Evolutionary conservation across 1,284 basidiomycete species (phyloP).

Genomic region (Gymnopus androsaceus): DNA sequence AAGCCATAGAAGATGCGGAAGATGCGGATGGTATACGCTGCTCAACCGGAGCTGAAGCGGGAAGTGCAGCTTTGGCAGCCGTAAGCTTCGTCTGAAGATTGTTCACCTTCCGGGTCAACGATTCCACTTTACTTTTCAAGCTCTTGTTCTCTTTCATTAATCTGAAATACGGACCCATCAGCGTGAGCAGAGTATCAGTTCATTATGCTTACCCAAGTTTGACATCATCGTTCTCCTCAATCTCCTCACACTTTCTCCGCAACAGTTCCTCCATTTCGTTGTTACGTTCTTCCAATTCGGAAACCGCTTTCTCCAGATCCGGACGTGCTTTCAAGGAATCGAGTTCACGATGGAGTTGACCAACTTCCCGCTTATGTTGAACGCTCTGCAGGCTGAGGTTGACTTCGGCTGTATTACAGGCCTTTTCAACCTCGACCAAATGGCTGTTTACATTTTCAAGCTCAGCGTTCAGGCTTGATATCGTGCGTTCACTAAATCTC

Average conservation of each 20-base stretch:
- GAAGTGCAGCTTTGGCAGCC: slow-evolving; percentile 45
- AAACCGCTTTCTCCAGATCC: slow-evolving; percentile 53
- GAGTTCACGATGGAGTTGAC: slow-evolving; percentile 58
- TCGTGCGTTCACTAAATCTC: slow-evolving; percentile 47
- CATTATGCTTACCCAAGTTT: slow-evolving; percentile 65
- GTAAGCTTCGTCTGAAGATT: slow-evolving; percentile 66
- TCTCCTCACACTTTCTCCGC: slow-evolving; percentile 68
- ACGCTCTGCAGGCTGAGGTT: slow-evolving; percentile 61
- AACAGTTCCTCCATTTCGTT: slow-evolving; percentile 73
- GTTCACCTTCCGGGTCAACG: slow-evolving; percentile 68
- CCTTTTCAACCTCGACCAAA: slow-evolving; percentile 55
- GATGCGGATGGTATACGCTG: slow-evolving; percentile 4
- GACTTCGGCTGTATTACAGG: slow-evolving; percentile 60
- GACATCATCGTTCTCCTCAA: slow-evolving; percentile 79
- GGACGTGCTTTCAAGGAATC: slow-evolving; percentile 52
- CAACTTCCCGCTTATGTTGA: slow-evolving; percentile 64
- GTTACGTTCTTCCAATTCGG: slow-evolving; percentile 67
- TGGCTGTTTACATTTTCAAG: slow-evolving; percentile 47
- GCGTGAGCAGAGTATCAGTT: background rate
- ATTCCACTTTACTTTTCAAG: slow-evolving; percentile 64
- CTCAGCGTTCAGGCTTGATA: slow-evolving; percentile 45
- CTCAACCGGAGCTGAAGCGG: background rate
- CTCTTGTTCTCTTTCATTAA: slow-evolving; percentile 80
- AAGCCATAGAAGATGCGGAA: background rate
- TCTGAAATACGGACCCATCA: slow-evolving; percentile 34